Conservation (phyloP, 2,329 filamentous ascomycete genomes). For the Pseudogymnoascus sp. region DNA sequence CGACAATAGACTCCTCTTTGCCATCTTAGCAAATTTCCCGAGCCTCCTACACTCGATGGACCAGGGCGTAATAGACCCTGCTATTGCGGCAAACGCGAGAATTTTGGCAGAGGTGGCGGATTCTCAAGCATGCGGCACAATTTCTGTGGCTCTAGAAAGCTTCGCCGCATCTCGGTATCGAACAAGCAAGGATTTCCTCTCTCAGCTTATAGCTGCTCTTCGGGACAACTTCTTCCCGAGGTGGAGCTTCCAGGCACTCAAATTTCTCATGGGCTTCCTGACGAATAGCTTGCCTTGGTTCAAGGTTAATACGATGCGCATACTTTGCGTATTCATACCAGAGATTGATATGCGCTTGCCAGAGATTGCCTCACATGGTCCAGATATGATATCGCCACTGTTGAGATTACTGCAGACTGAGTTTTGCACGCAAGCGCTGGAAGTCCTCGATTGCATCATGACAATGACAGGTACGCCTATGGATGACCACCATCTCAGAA, state of each 20-base stretch:
- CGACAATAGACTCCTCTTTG: slow-evolving; percentile 74
- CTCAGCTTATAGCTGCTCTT: slow-evolving; percentile 65
- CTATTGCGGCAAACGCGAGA: slow-evolving; percentile 56
- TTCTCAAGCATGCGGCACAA: slow-evolving; percentile 57
- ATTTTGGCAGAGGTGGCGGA: slow-evolving; percentile 68
- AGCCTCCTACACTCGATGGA: slow-evolving; percentile 77
- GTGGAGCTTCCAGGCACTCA: slow-evolving; percentile 76
- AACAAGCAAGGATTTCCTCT: slow-evolving; percentile 67
- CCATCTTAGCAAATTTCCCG: slow-evolving; percentile 85
- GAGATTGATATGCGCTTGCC: slow-evolving; percentile 89
- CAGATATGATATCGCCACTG: slow-evolving; percentile 89
- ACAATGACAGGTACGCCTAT: slow-evolving; percentile 86
- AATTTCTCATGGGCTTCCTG: slow-evolving; percentile 83
- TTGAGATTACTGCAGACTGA: slow-evolving; percentile 85
- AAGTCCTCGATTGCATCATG: slow-evolving; percentile 92
- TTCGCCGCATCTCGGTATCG: slow-evolving; percentile 63
- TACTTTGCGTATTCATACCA: slow-evolving; percentile 77
- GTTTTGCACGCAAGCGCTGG: slow-evolving; percentile 84
- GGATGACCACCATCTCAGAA: slow-evolving; percentile 88
- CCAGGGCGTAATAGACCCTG: slow-evolving; percentile 46
- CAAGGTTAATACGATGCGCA: slow-evolving; percentile 85
- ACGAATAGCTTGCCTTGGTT: slow-evolving; percentile 88
- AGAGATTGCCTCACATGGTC: slow-evolving; percentile 83
- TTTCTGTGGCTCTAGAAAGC: slow-evolving; percentile 62
- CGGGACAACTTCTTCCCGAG: slow-evolving; percentile 72